Evolutionary conservation across 1,284 basidiomycete genomes (phyloP).

Genomic region (Coniophora puteana): DNA sequence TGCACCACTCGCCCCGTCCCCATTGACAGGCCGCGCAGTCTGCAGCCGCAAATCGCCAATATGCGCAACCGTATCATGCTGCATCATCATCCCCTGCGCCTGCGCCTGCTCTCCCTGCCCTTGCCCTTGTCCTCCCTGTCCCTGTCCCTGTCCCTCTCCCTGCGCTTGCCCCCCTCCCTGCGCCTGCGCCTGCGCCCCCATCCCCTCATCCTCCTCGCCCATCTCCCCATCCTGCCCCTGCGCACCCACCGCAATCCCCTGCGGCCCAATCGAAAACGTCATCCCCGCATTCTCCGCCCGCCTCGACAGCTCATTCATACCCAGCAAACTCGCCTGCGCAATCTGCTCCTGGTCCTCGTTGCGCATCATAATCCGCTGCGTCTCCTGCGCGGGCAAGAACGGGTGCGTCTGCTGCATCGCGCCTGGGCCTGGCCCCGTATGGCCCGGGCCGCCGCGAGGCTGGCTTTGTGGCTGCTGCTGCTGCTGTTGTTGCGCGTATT

Average conservation of each 20-base stretch:
- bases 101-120: conserved; percentile 12
- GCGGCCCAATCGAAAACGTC: conserved; percentile 30
- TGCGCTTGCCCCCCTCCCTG: conserved; percentile 3
- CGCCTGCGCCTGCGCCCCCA: conserved; percentile 1
- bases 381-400: conserved; percentile 58
- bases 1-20: conserved; percentile 9
- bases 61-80: too few relatives aligned
- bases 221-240: not conserved
- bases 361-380: conserved; percentile 49
- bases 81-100: too few relatives aligned
- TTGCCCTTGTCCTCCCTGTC: conserved; percentile 25
- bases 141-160: conserved; percentile 15
- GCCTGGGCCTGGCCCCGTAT: not conserved
- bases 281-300: conserved; percentile 45
- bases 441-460: conserved; percentile 1
- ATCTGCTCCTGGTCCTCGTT: conserved; percentile 44
- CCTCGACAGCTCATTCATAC: conserved; percentile 73
- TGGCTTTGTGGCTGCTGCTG: conserved; percentile 2
- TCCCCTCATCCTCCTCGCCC: conserved; percentile 2
- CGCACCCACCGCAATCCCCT: conserved; percentile 11
- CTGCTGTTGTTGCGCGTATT: conserved; percentile 2
- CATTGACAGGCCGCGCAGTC: too few relatives aligned
- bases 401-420: not conserved
- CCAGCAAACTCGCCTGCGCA: conserved; percentile 55
- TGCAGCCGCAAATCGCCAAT: too few relatives aligned